Conservation (phyloP, 352 stramenopile genomes). For the Aphanomyces cochlioides region DNA sequence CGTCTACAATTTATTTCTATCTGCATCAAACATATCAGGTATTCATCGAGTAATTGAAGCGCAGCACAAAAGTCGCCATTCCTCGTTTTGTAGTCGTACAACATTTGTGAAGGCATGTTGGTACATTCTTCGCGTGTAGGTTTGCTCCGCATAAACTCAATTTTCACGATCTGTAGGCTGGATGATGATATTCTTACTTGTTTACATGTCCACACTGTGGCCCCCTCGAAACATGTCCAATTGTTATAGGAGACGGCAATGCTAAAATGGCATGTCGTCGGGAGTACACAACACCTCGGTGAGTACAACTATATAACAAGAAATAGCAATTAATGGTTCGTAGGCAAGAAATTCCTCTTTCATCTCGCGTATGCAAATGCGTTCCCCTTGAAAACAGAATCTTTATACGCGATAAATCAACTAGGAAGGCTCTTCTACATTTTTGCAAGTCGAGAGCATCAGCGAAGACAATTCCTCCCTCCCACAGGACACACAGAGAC, state of each 20-base stretch:
- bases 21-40: background rate
- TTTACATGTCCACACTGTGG: background rate
- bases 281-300: background rate
- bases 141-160: background rate
- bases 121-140: background rate
- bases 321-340: background rate
- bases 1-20: background rate
- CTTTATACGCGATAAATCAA: background rate
- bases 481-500: background rate
- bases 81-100: background rate
- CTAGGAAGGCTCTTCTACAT: background rate
- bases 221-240: background rate
- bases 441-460: background rate
- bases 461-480: background rate
- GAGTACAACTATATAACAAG: background rate
- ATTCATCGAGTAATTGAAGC: background rate
- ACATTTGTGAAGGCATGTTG: background rate
- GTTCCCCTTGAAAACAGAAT: background rate
- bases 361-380: background rate
- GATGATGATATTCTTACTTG: background rate
- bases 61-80: too few relatives aligned
- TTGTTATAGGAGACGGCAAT: background rate
- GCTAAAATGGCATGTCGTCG: slow-evolving; percentile 4
- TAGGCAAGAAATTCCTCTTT: background rate
- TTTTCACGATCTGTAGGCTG: background rate